Base-by-base conservation (phyloP, 768 basidiomycete genomes). In the Exidia glandulosa region DNA sequence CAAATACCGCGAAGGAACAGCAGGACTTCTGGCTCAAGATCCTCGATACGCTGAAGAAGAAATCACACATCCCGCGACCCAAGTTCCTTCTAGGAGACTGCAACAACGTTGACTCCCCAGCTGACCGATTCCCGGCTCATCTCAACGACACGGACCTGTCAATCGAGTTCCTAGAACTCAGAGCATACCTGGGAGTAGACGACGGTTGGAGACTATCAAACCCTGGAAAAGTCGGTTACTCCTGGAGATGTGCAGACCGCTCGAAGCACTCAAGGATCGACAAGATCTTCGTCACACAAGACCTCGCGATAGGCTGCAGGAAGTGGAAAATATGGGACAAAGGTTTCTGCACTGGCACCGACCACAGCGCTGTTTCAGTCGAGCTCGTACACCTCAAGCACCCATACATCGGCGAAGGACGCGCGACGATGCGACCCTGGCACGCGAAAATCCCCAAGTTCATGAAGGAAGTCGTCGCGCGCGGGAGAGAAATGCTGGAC, bases 61-160 rank as follows among this genome's bases (percentile, higher is more conserved):
- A 19, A 23, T 13, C 41, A 23, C 9, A 23, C 0, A 23, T 56
- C 0, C 62, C 56, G 0, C 30, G 32, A 3, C 66, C 66, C 0
- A 61, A 66, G 31, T 32, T 64, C 2, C 19, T 68, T 0, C 57
- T 61, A 0, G 66, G 63, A 2, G 66, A 69, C 58, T 59, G 57
- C 33, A 67, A 69, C 30, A 57, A 65, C 5, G 63, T 66, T 2
- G 61, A 67, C 36, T 62, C 66, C 3, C 32, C 14, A 0, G 57
- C 65, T 13, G 67, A 69, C 47, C 57, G 65, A 0, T 33, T 63
- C 6, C 67, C 67, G 23, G 32, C 32, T 16, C 50, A 54, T 31
- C 50, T 54, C 6, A 54, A 54, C 25, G 30, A 27, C n/a, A 5
- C 25, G 6, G 50, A 54, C 25, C 14, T 31, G 27, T 54, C 50